phyloP scores from a whole-genome alignment of 2,329 filamentous ascomycete genomes.

The Diaporthe nobilis region DNA sequence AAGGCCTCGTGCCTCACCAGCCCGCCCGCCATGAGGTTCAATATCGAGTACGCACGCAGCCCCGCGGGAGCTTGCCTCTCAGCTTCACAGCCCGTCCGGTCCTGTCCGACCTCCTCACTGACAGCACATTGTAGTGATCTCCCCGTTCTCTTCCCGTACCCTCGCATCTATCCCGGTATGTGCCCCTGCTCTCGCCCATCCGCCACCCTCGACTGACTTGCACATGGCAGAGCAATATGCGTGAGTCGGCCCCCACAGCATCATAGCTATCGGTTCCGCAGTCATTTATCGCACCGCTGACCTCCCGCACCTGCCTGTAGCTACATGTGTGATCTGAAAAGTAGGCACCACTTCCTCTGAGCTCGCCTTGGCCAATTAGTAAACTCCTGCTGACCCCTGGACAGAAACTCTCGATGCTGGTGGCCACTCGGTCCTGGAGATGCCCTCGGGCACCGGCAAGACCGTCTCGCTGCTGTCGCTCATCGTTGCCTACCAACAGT shows the following conservation, averaged over 20 bases:
- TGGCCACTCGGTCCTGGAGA: constrained; percentile 96
- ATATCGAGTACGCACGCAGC: constrained; percentile 59
- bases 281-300: neutral
- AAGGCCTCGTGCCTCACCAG: neutral
- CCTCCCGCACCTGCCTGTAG: constrained; percentile 8
- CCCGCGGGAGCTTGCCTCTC: neutral
- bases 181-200: constrained; percentile 35
- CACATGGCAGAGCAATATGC: constrained; percentile 66
- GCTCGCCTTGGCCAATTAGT: too few relatives aligned
- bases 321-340: constrained; percentile 72
- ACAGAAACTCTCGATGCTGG: constrained; percentile 87
- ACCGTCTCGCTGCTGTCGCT: constrained; percentile 95
- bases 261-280: neutral
- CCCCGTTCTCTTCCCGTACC: constrained; percentile 71
- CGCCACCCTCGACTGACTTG: constrained; percentile 14
- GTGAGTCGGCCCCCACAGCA: constrained; percentile 50
- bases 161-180: constrained; percentile 58
- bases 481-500: constrained; percentile 96
- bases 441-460: constrained; percentile 99
- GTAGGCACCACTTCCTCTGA: constrained; percentile 50
- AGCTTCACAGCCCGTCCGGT: neutral
- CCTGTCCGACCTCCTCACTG: constrained; percentile 8
- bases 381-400: constrained; percentile 36
- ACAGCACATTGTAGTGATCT: constrained; percentile 60
- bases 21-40: constrained; percentile 62